Conservation (phyloP, 169 alveolate genomes). For the Plasmodium gonderi region DNA sequence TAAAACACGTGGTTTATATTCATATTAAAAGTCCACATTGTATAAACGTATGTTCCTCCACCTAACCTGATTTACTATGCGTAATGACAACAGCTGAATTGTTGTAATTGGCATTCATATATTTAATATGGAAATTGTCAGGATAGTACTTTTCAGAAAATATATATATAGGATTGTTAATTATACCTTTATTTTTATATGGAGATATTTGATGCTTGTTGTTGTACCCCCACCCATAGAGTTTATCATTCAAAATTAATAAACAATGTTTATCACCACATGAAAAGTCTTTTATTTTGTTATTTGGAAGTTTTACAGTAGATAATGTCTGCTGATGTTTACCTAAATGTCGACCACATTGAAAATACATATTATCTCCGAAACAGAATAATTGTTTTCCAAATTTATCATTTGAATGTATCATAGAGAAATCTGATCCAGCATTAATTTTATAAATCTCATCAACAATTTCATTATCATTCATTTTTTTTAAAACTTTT, state of each 20-base stretch:
- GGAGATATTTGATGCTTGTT: slow-evolving; percentile 63
- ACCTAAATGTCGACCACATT: slow-evolving; percentile 71
- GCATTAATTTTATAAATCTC: slow-evolving; percentile 67
- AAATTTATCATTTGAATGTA: slow-evolving; percentile 63
- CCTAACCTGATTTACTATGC: neutral
- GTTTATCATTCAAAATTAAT: slow-evolving; percentile 48
- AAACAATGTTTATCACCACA: slow-evolving; percentile 74
- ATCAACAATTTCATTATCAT: slow-evolving; percentile 60
- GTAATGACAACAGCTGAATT: slow-evolving; percentile 55
- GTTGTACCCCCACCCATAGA: slow-evolving; percentile 73
- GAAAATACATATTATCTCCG: slow-evolving; percentile 70
- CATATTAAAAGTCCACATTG: neutral
- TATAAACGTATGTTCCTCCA: neutral
- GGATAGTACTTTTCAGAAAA: slow-evolving; percentile 25
- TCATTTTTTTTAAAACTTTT: slow-evolving; percentile 37
- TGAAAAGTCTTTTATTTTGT: slow-evolving; percentile 64
- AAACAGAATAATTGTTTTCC: slow-evolving; percentile 72
- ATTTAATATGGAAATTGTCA: slow-evolving; percentile 24
- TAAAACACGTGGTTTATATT: neutral
- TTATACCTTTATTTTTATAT: slow-evolving; percentile 66
- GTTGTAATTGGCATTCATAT: slow-evolving; percentile 59
- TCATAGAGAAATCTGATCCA: slow-evolving; percentile 62
- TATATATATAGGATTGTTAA: slow-evolving; percentile 28
- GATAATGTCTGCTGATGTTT: slow-evolving; percentile 72
- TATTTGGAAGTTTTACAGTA: slow-evolving; percentile 64